A percentile compares a stretch with the other conserved stretches of the same genome.
phyloP scores from a whole-genome alignment of 2,329 filamentous ascomycete genomes.

The Myriangium duriaei region DNA sequence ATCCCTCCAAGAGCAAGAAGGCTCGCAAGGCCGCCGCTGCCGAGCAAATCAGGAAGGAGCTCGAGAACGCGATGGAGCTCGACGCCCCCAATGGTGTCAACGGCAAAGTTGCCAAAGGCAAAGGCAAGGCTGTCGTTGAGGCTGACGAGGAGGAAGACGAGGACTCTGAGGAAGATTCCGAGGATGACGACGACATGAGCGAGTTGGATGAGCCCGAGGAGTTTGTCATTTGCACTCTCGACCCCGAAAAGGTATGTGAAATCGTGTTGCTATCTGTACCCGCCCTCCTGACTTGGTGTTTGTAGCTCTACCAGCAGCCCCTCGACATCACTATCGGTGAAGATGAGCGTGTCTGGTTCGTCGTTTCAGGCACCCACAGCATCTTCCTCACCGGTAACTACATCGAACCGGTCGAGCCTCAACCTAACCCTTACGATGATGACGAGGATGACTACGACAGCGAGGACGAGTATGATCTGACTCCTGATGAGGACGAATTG shows the following conservation, averaged over 20 bases:
- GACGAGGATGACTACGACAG: constrained; percentile 45
- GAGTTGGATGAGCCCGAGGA: constrained; percentile 64
- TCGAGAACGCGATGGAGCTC: constrained; percentile 53
- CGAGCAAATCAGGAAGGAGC: constrained; percentile 61
- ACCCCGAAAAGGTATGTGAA: constrained; percentile 68
- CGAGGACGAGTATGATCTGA: constrained; percentile 58
- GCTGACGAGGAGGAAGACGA: constrained; percentile 40
- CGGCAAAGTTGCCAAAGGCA: constrained; percentile 61
- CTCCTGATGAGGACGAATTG: constrained; percentile 67
- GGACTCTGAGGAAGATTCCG: constrained; percentile 39
- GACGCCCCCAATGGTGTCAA: constrained; percentile 49
- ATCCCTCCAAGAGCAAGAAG: constrained; percentile 81
- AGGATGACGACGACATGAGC: constrained; percentile 46
- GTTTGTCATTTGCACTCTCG: constrained; percentile 89
- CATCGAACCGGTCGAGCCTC: constrained; percentile 56
- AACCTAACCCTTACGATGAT: constrained; percentile 48
- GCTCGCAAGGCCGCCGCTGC: constrained; percentile 65
- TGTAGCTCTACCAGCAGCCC: constrained; percentile 86
- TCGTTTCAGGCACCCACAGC: constrained; percentile 77
- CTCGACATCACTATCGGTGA: constrained; percentile 86
- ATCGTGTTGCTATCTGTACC: background rate
- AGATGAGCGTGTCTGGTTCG: constrained; percentile 83
- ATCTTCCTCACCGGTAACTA: constrained; percentile 96
- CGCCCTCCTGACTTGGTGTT: constrained; percentile 19
- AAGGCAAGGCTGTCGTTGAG: constrained; percentile 42